Conservation (phyloP, 768 basidiomycete genomes). For the Lactifluus rugatus region DNA sequence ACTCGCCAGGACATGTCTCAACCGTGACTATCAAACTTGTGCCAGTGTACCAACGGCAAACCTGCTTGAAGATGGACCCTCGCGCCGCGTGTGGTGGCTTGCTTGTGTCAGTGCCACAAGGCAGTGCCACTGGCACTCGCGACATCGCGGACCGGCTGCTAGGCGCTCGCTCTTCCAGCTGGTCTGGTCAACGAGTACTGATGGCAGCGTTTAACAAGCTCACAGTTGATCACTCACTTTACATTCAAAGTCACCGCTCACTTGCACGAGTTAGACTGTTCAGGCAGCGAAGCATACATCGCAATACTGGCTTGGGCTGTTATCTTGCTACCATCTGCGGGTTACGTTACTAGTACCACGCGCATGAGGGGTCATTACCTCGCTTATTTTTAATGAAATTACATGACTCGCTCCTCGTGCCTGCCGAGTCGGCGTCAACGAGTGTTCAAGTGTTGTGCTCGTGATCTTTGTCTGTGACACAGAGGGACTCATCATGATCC, state of each 20-base stretch:
- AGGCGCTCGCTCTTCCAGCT: neutral
- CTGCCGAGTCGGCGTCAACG: neutral
- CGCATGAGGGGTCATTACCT: neutral
- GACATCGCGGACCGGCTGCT: neutral
- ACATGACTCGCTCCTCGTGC: neutral
- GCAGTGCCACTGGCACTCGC: neutral
- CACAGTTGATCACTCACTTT: neutral
- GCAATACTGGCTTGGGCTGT: neutral
- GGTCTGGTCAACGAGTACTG: neutral
- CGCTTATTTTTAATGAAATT: neutral
- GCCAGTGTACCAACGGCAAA: neutral
- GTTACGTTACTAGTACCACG: neutral
- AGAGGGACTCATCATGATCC: neutral
- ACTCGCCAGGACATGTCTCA: neutral
- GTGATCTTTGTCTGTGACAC: neutral
- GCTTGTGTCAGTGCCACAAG: neutral
- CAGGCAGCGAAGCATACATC: neutral
- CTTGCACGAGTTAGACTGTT: neutral
- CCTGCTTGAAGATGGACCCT: neutral
- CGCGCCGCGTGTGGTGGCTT: neutral
- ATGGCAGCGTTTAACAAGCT: neutral
- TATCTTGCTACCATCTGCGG: neutral
- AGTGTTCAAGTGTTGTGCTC: neutral
- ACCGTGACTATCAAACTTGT: neutral
- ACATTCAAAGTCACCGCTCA: neutral